A percentile compares a stretch with the other conserved stretches of the same genome.
Conservation (phyloP, 2,329 filamentous ascomycete species). For the Colletotrichum endophyticum region DNA sequence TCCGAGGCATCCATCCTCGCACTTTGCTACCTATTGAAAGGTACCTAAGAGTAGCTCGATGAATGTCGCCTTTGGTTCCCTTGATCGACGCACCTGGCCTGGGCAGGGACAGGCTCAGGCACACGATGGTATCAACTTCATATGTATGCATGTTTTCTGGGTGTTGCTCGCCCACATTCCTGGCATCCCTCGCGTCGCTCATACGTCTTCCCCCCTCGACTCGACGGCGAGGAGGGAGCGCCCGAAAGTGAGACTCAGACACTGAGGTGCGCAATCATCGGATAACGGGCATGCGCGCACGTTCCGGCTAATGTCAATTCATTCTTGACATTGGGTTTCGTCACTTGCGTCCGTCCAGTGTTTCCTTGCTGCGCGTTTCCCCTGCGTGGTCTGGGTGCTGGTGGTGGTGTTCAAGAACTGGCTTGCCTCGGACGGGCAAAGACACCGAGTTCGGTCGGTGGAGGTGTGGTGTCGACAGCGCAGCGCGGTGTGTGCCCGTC, state of each 20-base stretch:
- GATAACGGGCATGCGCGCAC: not conserved
- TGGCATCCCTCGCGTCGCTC: conserved; percentile 11
- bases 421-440: conserved; percentile 3
- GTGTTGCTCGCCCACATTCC: conserved; percentile 1
- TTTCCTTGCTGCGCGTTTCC: not conserved
- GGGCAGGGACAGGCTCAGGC: not conserved
- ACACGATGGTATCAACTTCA: not conserved
- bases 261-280: not conserved
- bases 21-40: not conserved
- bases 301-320: not conserved
- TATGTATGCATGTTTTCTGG: not conserved
- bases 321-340: not conserved
- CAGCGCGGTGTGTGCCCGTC: not conserved
- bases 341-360: not conserved
- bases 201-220: not conserved
- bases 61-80: not conserved
- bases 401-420: not conserved
- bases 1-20: not conserved
- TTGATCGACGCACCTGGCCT: not conserved
- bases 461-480: not conserved
- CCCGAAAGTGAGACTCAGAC: not conserved
- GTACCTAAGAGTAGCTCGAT: not conserved
- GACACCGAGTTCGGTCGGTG: conserved; percentile 6
- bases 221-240: not conserved
- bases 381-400: not conserved